Base-by-base conservation (phyloP, 495 filamentous ascomycete genomes). In the Staphylotrichum tortipilum region DNA sequence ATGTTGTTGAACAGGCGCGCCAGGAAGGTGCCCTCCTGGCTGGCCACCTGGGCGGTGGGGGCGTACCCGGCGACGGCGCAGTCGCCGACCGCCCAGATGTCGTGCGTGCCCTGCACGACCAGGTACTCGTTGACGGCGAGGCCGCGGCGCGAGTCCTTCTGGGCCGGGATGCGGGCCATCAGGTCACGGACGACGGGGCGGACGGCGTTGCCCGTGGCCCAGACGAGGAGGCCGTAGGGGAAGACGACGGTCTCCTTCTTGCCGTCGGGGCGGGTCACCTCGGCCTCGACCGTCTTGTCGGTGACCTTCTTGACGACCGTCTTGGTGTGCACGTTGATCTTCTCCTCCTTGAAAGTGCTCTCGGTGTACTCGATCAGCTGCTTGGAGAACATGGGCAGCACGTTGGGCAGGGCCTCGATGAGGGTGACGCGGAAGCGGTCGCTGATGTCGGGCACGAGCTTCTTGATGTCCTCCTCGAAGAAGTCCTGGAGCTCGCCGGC, bases 321-420 rank as follows among this genome's bases (percentile, higher is more conserved):
- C 81, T 99, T 99, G 52, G 92, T 94, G 66, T 82, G 84, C 72
- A 99, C 91, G 49, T 84, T 81, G 63, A 99, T 99, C 58, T 86
- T 87, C 72, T 97, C 91, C 75, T 97, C 94, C 71, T 94, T 92
- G 78, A 99, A 95, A 47, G 90, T 94, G 66, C 87, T 88, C 72
- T 97, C 94, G 55, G 94, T 97, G 76, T 97, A 99, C 64, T 99
- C 91, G 68, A 97, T 97, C 56, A 99, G 76, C 66, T 95, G 87
- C 78, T 97, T 97, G 66, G 89, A 95, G 79, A 99, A 99, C 84
- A 88, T 92, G 59, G 92, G 92, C 30, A 98, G 80, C 30, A 97
- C 94, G 67, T 94, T 95, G 50, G 92, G 92, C n/a, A 97, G 81
- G 49, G 94, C 92, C 73, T 99, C 92, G 56, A 97, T 88, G 19